Conservation (phyloP, 208 protist genomes). For the Wallacemonas rigidus region DNA sequence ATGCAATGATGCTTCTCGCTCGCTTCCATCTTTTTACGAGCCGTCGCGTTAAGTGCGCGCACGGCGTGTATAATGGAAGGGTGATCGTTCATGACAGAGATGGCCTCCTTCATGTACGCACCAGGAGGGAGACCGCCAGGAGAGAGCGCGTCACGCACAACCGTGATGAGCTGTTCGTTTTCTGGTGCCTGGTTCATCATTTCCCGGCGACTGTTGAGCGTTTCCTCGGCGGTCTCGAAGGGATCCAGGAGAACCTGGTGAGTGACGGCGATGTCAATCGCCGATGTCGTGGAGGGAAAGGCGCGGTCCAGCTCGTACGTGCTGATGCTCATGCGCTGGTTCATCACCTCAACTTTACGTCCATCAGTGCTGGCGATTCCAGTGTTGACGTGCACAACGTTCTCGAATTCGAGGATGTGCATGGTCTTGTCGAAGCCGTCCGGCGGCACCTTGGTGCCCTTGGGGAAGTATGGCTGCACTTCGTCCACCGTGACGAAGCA, state of each 20-base stretch:
- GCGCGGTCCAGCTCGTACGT: slow-evolving; percentile 76
- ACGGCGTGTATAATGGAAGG: slow-evolving; percentile 60
- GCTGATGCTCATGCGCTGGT: slow-evolving; percentile 66
- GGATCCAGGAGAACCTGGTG: slow-evolving; percentile 60
- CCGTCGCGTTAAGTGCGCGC: slow-evolving; percentile 36
- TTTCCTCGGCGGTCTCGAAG: slow-evolving; percentile 70
- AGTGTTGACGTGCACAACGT: slow-evolving; percentile 44
- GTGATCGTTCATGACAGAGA: slow-evolving; percentile 59
- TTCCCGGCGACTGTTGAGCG: slow-evolving; percentile 59
- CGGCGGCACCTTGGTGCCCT: slow-evolving; percentile 35
- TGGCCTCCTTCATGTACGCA: slow-evolving; percentile 84
- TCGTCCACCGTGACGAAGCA: slow-evolving; percentile 82
- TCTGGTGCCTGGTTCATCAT: slow-evolving; percentile 46
- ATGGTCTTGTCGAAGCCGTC: slow-evolving; percentile 76
- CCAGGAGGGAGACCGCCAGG: slow-evolving; percentile 68
- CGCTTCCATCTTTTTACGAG: slow-evolving; percentile 51
- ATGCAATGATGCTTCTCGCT: slow-evolving; percentile 59
- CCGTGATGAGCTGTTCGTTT: slow-evolving; percentile 55
- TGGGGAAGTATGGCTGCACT: slow-evolving; percentile 73
- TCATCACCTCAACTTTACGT: slow-evolving; percentile 58
- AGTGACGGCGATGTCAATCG: slow-evolving; percentile 65
- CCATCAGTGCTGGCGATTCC: slow-evolving; percentile 20
- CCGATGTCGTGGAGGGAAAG: slow-evolving; percentile 83
- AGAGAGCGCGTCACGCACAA: slow-evolving; percentile 66
- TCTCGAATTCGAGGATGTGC: slow-evolving; percentile 68